Conservation (phyloP, 805 yeast species). For the Zygotorulaspora florentina region DNA sequence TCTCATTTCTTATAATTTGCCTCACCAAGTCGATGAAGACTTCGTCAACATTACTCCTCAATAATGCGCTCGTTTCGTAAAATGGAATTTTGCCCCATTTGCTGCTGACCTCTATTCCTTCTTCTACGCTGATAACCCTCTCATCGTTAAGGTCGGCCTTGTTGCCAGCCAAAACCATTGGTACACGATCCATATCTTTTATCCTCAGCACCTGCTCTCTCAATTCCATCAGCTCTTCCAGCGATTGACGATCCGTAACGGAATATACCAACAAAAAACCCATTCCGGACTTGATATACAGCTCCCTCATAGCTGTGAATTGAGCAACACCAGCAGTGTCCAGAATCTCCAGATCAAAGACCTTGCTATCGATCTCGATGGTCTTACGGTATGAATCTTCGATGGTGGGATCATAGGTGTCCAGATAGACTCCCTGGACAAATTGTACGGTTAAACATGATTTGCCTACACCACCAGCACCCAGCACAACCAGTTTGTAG, state of each 20-base stretch:
- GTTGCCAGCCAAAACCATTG: constrained; percentile 88
- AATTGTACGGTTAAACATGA: constrained; percentile 90
- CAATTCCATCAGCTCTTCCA: constrained; percentile 71
- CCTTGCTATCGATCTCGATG: constrained; percentile 80
- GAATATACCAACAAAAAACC: constrained; percentile 87
- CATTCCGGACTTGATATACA: constrained; percentile 81
- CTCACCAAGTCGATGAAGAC: constrained; percentile 85
- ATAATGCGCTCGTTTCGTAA: constrained; percentile 91
- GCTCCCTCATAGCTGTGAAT: constrained; percentile 91
- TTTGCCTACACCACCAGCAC: constrained; percentile 98
- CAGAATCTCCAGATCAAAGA: constrained; percentile 78
- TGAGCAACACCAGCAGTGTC: constrained; percentile 96
- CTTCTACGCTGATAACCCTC: constrained; percentile 71
- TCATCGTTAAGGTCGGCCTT: constrained; percentile 80
- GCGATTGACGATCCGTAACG: constrained; percentile 69
- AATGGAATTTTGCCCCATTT: constrained; percentile 89
- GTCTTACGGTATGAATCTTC: constrained; percentile 93
- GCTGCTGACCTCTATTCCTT: constrained; percentile 78
- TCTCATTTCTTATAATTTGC: constrained; percentile 55
- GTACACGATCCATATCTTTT: constrained; percentile 69
- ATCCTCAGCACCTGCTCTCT: constrained; percentile 81
- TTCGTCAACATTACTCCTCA: constrained; percentile 83
- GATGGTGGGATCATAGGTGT: constrained; percentile 93
- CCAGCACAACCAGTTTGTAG: constrained; percentile 84
- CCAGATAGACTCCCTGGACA: constrained; percentile 85